Conservation (phyloP, 768 basidiomycete species). For the Pleurotus pulmonarius region DNA sequence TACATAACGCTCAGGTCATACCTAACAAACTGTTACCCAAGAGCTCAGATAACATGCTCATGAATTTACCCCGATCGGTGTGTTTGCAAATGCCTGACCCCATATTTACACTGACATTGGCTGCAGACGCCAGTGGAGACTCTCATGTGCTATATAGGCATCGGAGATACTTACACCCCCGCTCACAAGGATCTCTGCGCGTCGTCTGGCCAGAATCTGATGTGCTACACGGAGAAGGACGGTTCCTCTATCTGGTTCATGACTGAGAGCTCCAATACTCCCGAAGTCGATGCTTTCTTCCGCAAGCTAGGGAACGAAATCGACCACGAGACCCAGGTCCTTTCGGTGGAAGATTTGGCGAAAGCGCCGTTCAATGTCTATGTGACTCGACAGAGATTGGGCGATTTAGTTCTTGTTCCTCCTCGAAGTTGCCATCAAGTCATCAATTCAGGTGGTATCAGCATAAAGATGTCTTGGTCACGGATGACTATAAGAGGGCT, state of each 20-base stretch:
- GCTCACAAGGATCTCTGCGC: constrained; percentile 84
- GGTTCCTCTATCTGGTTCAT: constrained; percentile 87
- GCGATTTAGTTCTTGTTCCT: constrained; percentile 80
- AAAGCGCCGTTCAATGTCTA: constrained; percentile 68
- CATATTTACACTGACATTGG: constrained; percentile 3
- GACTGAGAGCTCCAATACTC: constrained; percentile 60
- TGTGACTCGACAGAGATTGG: constrained; percentile 67
- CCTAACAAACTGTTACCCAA: constrained; percentile 52
- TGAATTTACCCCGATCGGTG: constrained; percentile 51
- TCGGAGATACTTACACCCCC: constrained; percentile 81
- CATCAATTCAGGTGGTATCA: constrained; percentile 75
- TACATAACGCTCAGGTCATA: constrained; percentile 41
- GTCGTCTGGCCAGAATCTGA: constrained; percentile 82
- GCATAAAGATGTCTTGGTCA: constrained; percentile 84
- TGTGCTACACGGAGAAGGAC: constrained; percentile 73
- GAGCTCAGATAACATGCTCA: constrained; percentile 53
- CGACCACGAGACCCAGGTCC: constrained; percentile 70
- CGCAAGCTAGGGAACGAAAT: constrained; percentile 51
- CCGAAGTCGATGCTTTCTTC: constrained; percentile 56
- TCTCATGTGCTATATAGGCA: constrained; percentile 81
- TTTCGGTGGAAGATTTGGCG: constrained; percentile 59
- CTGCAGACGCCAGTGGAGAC: constrained; percentile 63
- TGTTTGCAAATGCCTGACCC: constrained; percentile 15
- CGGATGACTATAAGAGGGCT: constrained; percentile 72
- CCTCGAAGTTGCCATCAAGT: constrained; percentile 83